Base-by-base conservation (phyloP, 2,329 filamentous ascomycete genomes). In the Phoma sp. region DNA sequence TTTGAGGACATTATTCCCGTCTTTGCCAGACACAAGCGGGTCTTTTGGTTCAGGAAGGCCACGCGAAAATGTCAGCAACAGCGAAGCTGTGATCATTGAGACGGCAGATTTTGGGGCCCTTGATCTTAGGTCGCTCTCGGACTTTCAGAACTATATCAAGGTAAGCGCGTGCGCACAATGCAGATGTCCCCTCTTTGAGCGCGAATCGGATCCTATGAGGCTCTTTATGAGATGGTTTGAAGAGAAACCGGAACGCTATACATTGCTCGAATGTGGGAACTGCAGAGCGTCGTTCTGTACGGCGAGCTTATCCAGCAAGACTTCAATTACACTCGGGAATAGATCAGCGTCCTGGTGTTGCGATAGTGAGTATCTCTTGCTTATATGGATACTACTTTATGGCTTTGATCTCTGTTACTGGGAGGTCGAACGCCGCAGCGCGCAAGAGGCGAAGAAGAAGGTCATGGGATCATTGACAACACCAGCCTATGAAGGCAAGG, bases 301-400 rank as follows among this genome's bases (percentile, higher is more conserved):
- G 13, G 52, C 59, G 9, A 70, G 67, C 27, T 40, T 41, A 32
- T 11, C 36, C 60, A 6, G 46, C 55, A 18, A 18, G 52, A 2
- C 39, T 4, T 59, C 53, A 2, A 35, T 14, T n/a, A 35, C 52
- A 18, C 38, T 59, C 8, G 14, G 49, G 3, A 52, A 50, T 4
- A 60, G 46, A 8, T 50, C 62, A 6, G 36, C 67, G 7, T 53
- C 56, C 9, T 76, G 73, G 74, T 76, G 75, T 57, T 78, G 75
- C 52, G 59, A 61, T 23, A 43, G 57, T 4, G 72, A 70, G 13
- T 64, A 70, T 7, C 24, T 74, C 9, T 66, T 72, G 46, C 29
- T 73, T 13, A 68, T 76, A 37, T 78, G 74, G 74, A 56, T 67
- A 4, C 47, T 77, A 1, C 66, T 79, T 7, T 75, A 69, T 42